These are phyloP conservation scores for Tubosaeta sp. DNA, from an alignment of 768 basidiomycete species.

Conservation along the genomic window DNA sequence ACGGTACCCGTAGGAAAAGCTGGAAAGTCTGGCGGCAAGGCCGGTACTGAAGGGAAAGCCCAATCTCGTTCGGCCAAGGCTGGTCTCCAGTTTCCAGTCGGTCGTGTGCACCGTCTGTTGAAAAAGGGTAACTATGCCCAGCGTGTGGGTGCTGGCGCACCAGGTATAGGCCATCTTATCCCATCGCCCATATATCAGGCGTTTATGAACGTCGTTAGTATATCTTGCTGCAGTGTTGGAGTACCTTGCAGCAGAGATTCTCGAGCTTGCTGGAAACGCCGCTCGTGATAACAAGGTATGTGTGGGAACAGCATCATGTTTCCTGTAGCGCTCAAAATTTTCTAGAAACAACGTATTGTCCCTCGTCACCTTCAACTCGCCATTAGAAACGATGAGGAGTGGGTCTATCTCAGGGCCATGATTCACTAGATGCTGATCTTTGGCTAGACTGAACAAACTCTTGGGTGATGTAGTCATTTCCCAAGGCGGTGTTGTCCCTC, in stretches of 20 bases:
- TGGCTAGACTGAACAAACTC: constrained; percentile 63
- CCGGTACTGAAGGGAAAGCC: constrained; percentile 47
- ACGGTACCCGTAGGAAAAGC: constrained; percentile 38
- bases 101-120: constrained; percentile 87
- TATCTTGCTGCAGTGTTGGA: constrained; percentile 90
- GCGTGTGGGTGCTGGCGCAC: constrained; percentile 86
- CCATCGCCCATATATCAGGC: background rate
- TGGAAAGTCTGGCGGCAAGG: constrained; percentile 50
- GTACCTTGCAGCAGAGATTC: constrained; percentile 90
- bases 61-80: constrained; percentile 72
- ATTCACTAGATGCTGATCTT: background rate
- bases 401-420: constrained; percentile 14
- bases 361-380: constrained; percentile 91
- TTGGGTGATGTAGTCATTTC: constrained; percentile 86
- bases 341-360: constrained; percentile 86
- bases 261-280: constrained; percentile 87
- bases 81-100: constrained; percentile 82
- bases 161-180: constrained; percentile 42
- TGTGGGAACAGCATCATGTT: background rate
- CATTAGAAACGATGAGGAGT: constrained; percentile 90
- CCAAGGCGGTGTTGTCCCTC: constrained; percentile 83
- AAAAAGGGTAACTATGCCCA: constrained; percentile 87
- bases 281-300: constrained; percentile 38
- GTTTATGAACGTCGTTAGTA: constrained; percentile 38
- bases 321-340: background rate